phyloP scores from a whole-genome alignment of 352 stramenopile species.

The Thraustotheca clavata region DNA sequence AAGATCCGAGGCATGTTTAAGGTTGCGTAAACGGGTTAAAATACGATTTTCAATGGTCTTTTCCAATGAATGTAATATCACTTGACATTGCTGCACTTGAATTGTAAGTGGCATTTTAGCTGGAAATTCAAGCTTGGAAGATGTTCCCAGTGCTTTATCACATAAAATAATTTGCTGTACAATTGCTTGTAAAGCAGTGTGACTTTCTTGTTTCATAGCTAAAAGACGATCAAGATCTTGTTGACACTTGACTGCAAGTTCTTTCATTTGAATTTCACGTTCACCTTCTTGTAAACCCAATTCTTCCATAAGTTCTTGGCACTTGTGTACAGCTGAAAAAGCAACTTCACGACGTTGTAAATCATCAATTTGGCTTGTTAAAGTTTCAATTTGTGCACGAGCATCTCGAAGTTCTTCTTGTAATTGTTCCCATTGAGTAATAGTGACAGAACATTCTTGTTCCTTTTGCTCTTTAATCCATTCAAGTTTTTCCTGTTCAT shows the following conservation, averaged over 20 bases:
- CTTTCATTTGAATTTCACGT: constrained; percentile 14
- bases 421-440: constrained; percentile 6
- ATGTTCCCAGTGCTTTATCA: constrained; percentile 6
- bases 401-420: constrained; percentile 2
- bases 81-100: constrained; percentile 8
- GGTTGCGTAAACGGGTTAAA: constrained; percentile 7
- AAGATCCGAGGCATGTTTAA: constrained; percentile 14
- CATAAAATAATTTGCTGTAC: constrained; percentile 10
- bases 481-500: constrained; percentile 33
- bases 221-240: constrained; percentile 22
- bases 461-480: constrained; percentile 27
- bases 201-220: constrained; percentile 15
- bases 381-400: constrained; percentile 24
- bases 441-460: constrained; percentile 13
- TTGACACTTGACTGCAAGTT: constrained; percentile 39
- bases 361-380: constrained; percentile 33
- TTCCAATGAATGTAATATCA: not conserved
- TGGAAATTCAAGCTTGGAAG: not conserved
- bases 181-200: not conserved
- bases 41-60: constrained; percentile 11
- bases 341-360: constrained; percentile 52
- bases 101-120: constrained; percentile 1
- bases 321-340: constrained; percentile 43
- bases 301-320: constrained; percentile 42
- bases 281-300: constrained; percentile 31